Evolutionary conservation across 345 rosid genomes (phyloP).

Genomic region (Pistacia atlantica): DNA sequence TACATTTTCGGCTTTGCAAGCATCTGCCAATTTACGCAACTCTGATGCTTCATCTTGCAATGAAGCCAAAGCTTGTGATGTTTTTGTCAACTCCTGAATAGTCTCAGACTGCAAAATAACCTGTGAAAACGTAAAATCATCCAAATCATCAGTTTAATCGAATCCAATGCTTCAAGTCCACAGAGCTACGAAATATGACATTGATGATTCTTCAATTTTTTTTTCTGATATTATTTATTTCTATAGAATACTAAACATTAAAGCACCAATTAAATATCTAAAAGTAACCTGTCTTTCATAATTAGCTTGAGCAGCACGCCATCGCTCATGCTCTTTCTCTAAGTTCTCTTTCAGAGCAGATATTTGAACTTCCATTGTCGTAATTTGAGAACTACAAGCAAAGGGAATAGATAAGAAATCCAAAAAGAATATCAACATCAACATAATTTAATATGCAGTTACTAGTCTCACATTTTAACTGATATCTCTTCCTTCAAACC

Average conservation of each 20-base stretch:
- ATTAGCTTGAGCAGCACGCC: slow-evolving; percentile 82
- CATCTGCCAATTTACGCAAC: slow-evolving; percentile 65
- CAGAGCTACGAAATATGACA: too few relatives aligned
- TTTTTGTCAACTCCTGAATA: slow-evolving; percentile 86
- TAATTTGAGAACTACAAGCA: slow-evolving; percentile 70
- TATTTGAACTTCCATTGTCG: slow-evolving; percentile 61
- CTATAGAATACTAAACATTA: neutral
- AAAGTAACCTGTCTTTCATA: slow-evolving; percentile 91
- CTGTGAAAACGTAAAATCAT: slow-evolving; percentile 41
- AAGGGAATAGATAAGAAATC: slow-evolving; percentile 19
- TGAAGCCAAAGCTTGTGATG: slow-evolving; percentile 72
- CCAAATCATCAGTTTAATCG: neutral
- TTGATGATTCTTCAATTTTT: neutral
- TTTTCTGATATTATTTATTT: neutral
- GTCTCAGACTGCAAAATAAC: slow-evolving; percentile 94
- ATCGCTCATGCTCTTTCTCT: slow-evolving; percentile 71
- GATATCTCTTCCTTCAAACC: slow-evolving; percentile 68
- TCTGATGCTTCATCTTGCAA: slow-evolving; percentile 78
- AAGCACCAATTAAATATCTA: neutral
- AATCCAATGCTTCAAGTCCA: neutral
- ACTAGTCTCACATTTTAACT: slow-evolving; percentile 54
- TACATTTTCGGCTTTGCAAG: slow-evolving; percentile 70
- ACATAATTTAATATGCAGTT: slow-evolving; percentile 5
- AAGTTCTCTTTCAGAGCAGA: slow-evolving; percentile 67
- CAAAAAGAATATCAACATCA: slow-evolving; percentile 9